Base-by-base conservation (phyloP, 2,329 filamentous ascomycete species). In the Fusarium sp. region DNA sequence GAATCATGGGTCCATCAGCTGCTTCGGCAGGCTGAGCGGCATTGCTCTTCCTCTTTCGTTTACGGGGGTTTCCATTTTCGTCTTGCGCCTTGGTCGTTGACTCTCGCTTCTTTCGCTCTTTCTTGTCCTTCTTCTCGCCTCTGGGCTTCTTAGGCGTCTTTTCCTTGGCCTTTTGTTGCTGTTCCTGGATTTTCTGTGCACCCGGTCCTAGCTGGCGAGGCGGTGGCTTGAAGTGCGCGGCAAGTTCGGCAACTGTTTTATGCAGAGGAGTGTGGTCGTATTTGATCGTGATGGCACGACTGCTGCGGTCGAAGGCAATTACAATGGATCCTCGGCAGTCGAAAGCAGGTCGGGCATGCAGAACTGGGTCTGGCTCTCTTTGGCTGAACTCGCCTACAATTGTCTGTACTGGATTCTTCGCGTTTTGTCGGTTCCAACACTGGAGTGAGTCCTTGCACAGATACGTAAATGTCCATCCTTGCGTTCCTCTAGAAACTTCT, bases 231-330 rank as follows among this genome's bases (percentile, higher is more conserved):
- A 86, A 84, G 40, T 82, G 77, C 7, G 84, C 81, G 12, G 83
- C 79, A 25, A 88, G 77, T 49, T 89, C 78, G 2, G 78, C 82
- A 7, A 90, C 86, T 0, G 86, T 87, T 72, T 81, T 85, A 75
- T 90, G 88, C n/a, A 89, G 73, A 6, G 84, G 85, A 0, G 84
- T 87, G 70, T 90, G 88, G 32, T 86, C 83, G 71, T 89, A 89
- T 61, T 85, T 85, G 57, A 89, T 79, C 14, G 83, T 81, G 42
- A 89, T 84, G 11, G 80, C 77, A 32, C 83, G 83, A 30, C 79
- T 82, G 25, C 79, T 81, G 58, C 83, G 84, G 9, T 83, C 81
- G 67, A 90, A 89, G 2, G 81, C 75, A 45, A 90, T 81, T 4
- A 77, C 81, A 20, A 89, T 75, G 1, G 80, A 80, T 20, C 88